Conservation (phyloP, 352 stramenopile species). For the Phytophthora pluvialis region DNA sequence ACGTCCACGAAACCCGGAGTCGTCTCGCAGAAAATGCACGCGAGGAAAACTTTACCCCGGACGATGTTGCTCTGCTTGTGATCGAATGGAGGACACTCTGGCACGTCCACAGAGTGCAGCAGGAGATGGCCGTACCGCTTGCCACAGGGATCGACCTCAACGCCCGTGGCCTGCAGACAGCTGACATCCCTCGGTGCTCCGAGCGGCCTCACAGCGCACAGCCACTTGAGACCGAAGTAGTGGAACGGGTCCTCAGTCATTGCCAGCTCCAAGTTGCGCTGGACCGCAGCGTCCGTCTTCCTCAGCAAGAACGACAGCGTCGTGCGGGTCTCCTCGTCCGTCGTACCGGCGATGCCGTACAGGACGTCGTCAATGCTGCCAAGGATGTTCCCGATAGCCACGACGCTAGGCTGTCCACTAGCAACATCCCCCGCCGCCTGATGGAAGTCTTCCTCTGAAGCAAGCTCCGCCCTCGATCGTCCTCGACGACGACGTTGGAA, state of each 20-base stretch:
- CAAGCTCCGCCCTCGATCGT: constrained; percentile 11
- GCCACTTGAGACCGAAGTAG: constrained; percentile 49
- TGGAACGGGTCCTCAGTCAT: constrained; percentile 32
- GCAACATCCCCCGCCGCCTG: constrained; percentile 10
- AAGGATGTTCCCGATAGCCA: constrained; percentile 22
- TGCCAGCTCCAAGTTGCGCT: constrained; percentile 32
- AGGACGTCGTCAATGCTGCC: constrained; percentile 28
- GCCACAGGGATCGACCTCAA: too few species aligned
- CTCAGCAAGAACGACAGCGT: constrained; percentile 28
- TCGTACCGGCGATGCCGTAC: constrained; percentile 30
- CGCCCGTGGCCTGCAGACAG: too few species aligned
- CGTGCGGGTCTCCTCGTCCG: constrained; percentile 30
- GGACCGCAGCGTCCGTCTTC: constrained; percentile 36
- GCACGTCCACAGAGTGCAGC: too few species aligned
- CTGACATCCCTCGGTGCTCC: too few species aligned
- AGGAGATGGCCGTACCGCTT: too few species aligned
- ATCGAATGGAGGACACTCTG: too few species aligned
- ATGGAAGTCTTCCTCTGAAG: constrained; percentile 14
- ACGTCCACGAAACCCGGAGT: too few species aligned
- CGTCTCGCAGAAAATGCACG: too few species aligned
- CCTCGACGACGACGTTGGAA: constrained; percentile 14
- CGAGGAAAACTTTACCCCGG: too few species aligned
- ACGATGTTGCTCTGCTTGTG: too few species aligned
- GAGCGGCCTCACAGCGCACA: too few species aligned
- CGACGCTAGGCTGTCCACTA: constrained; percentile 27